Base-by-base conservation (phyloP, 257 asterid species). In the Datura wrightii region DNA sequence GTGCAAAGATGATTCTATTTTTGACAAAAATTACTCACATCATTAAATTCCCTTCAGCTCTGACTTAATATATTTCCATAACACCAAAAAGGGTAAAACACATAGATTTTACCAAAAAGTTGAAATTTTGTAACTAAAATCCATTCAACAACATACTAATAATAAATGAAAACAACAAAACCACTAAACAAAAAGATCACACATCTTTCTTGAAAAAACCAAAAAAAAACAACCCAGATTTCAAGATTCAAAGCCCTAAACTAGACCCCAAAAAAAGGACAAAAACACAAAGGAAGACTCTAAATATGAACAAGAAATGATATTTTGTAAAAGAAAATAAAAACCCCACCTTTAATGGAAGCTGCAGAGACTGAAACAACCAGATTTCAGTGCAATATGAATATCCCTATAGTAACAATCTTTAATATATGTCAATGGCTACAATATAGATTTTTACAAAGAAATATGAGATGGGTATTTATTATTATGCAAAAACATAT, bases 201-300 rank as follows among this genome's bases (percentile, higher is more conserved):
- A 71, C 41, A 74, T 76, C 44, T 76, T 18, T 15, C 44, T 69
- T 39, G 52, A 53, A 48, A 37, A 53, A 54, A 4, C 14, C 8
- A 36, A 36, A 65, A 11, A 14, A 54, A 18, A n/a, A 16, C 2
- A 58, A 8, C 34, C 41, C 42, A 63, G 8, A 48, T 74, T 76
- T 76, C 63, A 76, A 76, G 58, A 76, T 52, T 50, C 63, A 76
- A 76, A 59, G 36, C 36, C 66, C 66, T n/a, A 59, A n/a, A n/a
- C 1, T 3, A 59, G 66, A 9, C 19, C 31, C 31, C 0, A 24
- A 24, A 44, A 5, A 19, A 74, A 6, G 8, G 13, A 76, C 59
- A 50, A 24, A 24, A 13, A 34, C 10, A 74, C 6, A 31, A 36
- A 76, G 1, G 50, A 24, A 76, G 7, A 52, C 31, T 46, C 31